A percentile compares a stretch with the other conserved stretches of the same genome.
phyloP scores from a whole-genome alignment of 2,329 filamentous ascomycete species.

The Beauveria brongniartii region DNA sequence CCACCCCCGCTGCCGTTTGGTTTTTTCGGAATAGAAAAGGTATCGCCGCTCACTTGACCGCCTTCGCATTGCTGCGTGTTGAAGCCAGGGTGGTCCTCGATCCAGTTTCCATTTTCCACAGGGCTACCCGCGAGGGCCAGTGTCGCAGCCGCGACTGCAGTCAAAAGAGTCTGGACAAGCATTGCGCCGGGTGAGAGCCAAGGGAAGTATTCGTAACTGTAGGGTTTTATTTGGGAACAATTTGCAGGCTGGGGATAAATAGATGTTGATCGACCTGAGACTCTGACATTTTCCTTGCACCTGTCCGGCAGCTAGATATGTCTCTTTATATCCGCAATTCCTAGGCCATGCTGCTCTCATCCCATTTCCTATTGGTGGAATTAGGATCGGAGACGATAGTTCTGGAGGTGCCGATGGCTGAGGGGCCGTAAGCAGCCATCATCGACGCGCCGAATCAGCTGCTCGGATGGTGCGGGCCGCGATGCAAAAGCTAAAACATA shows the following conservation, averaged over 20 bases:
- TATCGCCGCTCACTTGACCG: slow-evolving; percentile 3
- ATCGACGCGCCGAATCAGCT: neutral
- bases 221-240: neutral
- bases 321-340: neutral
- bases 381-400: neutral
- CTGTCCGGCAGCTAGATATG: neutral
- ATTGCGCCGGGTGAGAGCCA: neutral
- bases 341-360: neutral
- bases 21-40: neutral
- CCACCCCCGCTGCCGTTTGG: neutral
- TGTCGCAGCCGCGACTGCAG: neutral
- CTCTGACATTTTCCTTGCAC: neutral
- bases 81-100: neutral
- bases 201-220: neutral
- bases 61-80: slow-evolving; percentile 6
- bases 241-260: too few species aligned
- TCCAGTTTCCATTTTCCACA: slow-evolving; percentile 7
- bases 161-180: slow-evolving; percentile 1
- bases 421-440: neutral
- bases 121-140: slow-evolving; percentile 1
- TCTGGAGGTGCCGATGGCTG: neutral
- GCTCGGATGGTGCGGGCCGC: neutral
- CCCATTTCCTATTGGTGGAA: slow-evolving; percentile 2
- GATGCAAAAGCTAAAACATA: neutral
- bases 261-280: neutral